A percentile compares a stretch with the other conserved stretches of the same genome.
Evolutionary conservation across 225 moss, liverwort and hornwort genomes (phyloP).

Genomic region (Pleurozium schreberi): DNA sequence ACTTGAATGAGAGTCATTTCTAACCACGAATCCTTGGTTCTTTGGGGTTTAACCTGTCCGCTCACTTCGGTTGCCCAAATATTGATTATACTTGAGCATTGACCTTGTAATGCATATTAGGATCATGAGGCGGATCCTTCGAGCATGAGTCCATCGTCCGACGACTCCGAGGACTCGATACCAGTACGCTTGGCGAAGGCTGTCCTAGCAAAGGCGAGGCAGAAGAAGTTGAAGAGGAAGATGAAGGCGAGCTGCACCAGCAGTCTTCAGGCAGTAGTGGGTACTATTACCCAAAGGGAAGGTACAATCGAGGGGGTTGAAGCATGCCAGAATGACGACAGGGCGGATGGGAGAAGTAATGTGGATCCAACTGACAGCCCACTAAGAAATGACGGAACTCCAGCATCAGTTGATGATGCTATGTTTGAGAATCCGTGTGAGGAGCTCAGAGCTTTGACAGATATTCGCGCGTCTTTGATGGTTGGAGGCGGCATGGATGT

Average conservation of each 20-base stretch:
- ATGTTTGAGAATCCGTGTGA: not conserved
- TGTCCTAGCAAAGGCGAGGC: conserved; percentile 7
- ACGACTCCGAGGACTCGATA: conserved; percentile 7
- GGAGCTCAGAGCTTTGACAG: not conserved
- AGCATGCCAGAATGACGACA: not conserved
- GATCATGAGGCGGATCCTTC: not conserved
- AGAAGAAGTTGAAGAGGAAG: conserved; percentile 13
- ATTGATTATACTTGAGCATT: not conserved
- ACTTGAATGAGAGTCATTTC: not conserved
- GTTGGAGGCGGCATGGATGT: not conserved
- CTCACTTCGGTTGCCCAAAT: not conserved
- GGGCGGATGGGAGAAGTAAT: not conserved
- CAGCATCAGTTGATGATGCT: not conserved
- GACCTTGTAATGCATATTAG: not conserved
- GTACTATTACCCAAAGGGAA: not conserved
- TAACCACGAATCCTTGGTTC: not conserved
- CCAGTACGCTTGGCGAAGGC: conserved; percentile 23
- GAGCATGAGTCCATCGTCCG: not conserved
- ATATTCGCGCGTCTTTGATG: not conserved
- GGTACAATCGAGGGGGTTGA: not conserved
- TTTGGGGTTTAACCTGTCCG: not conserved
- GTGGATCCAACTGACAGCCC: not conserved
- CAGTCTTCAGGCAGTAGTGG: not conserved
- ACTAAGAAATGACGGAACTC: not conserved
- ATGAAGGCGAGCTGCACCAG: not conserved